phyloP scores from a whole-genome alignment of 2,329 filamentous ascomycete species.

The Coniochaeta prunicola region DNA sequence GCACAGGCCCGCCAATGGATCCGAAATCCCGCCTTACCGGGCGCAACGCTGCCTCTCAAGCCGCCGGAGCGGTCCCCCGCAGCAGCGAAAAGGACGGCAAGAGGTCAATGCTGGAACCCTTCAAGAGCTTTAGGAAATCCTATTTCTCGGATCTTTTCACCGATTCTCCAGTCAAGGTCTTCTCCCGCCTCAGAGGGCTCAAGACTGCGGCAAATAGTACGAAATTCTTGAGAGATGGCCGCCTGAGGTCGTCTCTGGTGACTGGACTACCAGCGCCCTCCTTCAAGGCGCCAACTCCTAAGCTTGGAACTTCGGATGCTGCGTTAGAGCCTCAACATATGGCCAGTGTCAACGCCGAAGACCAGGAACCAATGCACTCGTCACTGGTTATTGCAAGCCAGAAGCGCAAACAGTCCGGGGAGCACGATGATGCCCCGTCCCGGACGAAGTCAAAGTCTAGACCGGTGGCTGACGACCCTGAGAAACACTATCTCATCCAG shows the following conservation, averaged over 20 bases:
- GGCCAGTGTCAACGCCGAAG: not conserved
- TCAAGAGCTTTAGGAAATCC: not conserved
- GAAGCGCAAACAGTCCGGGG: not conserved
- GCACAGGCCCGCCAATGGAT: slow-evolving; percentile 1
- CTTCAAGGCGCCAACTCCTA: not conserved
- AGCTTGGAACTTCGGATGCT: not conserved
- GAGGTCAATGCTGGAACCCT: not conserved
- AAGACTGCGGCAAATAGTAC: not conserved
- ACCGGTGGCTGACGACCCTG: not conserved
- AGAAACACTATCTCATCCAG: not conserved
- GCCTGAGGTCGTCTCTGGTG: not conserved
- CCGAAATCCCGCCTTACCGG: not conserved
- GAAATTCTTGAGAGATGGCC: not conserved
- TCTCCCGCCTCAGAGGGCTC: not conserved
- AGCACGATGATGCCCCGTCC: not conserved
- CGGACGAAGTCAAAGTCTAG: not conserved
- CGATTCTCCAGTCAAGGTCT: not conserved
- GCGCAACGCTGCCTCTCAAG: not conserved
- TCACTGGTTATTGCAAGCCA: not conserved
- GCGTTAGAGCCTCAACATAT: not conserved
- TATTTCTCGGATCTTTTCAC: not conserved
- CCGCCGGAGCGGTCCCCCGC: not conserved
- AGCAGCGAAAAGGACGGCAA: not conserved
- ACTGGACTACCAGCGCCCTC: not conserved
- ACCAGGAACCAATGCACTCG: not conserved